A percentile compares a stretch with the other conserved stretches of the same genome.
Evolutionary conservation across 2,329 filamentous ascomycete species (phyloP).

Genomic region (Incumbomyces delicatus): DNA sequence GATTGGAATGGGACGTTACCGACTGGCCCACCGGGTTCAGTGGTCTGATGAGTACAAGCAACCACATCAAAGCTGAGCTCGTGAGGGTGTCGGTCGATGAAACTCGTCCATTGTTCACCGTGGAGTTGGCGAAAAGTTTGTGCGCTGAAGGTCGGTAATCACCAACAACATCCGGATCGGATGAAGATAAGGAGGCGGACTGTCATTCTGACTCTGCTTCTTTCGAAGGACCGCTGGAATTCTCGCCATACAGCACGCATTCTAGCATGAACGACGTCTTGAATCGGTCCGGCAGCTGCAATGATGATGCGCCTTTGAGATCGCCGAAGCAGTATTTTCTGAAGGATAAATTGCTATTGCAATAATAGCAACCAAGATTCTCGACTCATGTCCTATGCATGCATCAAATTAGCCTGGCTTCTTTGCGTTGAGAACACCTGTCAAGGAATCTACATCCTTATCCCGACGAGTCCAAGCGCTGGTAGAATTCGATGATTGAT

Average conservation of each 20-base stretch:
- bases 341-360: too few species aligned
- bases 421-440: conserved; percentile 7
- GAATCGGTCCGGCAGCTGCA: too few species aligned
- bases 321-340: neutral
- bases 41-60: conserved; percentile 67
- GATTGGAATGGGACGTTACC: conserved; percentile 82
- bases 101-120: conserved; percentile 59
- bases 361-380: too few species aligned
- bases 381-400: conserved; percentile 4
- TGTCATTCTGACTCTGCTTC: neutral
- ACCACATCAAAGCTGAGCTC: conserved; percentile 55
- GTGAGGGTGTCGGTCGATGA: conserved; percentile 47
- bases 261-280: too few species aligned
- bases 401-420: conserved; percentile 21
- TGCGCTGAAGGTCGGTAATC: conserved; percentile 4
- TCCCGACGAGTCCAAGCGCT: neutral
- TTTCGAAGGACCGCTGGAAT: neutral
- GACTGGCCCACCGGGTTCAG: conserved; percentile 72
- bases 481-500: neutral
- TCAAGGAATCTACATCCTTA: neutral
- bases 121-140: conserved; percentile 47
- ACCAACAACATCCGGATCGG: neutral
- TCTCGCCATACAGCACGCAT: neutral
- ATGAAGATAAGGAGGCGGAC: neutral
- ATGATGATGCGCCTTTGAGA: neutral